Evolutionary conservation across 805 yeast species (phyloP), one percentile per base, ranked within the genome.

Genomic region (Blastobotrys chiropterorum): DNA sequence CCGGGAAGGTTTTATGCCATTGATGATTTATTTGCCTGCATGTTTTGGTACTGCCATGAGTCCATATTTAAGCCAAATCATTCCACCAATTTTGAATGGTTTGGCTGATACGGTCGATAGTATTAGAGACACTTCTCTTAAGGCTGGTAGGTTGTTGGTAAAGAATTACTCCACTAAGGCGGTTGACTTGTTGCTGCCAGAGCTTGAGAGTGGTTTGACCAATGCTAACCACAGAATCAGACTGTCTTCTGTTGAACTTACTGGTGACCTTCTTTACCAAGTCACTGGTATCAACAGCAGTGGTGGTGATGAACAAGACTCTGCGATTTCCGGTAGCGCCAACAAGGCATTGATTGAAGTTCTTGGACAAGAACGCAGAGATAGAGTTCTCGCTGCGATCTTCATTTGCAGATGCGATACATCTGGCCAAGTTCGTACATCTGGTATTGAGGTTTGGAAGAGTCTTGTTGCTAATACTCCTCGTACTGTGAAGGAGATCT

Each of bases 401-500:
- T 94, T 90, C 68, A 82, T 94, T 34, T 90, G 97, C 68, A 90
- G 99, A 68, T 87, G 96, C 13, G 99, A 94, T 73, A 80, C 83
- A 40, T 80, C 94, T 39, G 88, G 88, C 59, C 76, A 83, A 58
- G 99, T 94, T 22, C 83, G 99, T 62, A 82, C 82, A 58, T 86
- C 95, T 21, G 83, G 98, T 11, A 81, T 88, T 54, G 97, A 94
- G 62, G 89, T 94, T 46, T 94, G 99, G 99, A 90, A 90, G 71
- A 89, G 96, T 0, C 75, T 94, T 64, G 97, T 94, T 48, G 86
- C 96, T 46, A 94, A 94, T 67, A 94, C 99, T 19, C 98, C 99
- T 43, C 82, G 86, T 64, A 87, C 96, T 2, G 85, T 94, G 46
- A 92, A 87, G 73, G 97, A 90, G 67, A 89, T 94, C 55, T 70